These are phyloP conservation scores for Poa annua DNA, from an alignment of 176 grass and related monocot species.

Conservation along the genomic window DNA sequence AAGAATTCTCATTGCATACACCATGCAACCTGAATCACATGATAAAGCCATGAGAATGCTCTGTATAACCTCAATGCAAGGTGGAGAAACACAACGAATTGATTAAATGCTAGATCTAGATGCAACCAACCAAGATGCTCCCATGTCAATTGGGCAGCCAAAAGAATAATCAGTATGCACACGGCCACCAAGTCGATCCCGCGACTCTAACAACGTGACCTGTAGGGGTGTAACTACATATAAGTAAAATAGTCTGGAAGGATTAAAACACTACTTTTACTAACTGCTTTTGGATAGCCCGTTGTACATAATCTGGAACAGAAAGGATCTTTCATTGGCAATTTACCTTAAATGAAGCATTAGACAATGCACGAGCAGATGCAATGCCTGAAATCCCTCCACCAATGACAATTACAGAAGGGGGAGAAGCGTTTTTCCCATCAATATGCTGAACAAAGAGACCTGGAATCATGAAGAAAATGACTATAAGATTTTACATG, in stretches of 20 bases:
- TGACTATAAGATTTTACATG: neutral
- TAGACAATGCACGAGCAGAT: constrained; percentile 74
- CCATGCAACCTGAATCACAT: constrained; percentile 88
- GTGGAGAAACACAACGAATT: constrained; percentile 21
- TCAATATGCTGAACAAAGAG: constrained; percentile 77
- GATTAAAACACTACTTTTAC: neutral
- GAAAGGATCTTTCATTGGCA: neutral
- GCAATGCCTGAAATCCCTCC: constrained; percentile 96
- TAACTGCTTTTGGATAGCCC: neutral
- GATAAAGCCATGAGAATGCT: constrained; percentile 45
- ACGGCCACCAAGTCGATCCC: constrained; percentile 80
- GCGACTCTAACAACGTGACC: constrained; percentile 90
- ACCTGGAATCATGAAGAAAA: constrained; percentile 48
- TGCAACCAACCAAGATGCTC: constrained; percentile 89
- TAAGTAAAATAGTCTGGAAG: constrained; percentile 25
- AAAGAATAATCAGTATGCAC: constrained; percentile 97
- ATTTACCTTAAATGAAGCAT: constrained; percentile 89
- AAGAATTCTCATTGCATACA: constrained; percentile 96
- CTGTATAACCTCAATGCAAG: constrained; percentile 27
- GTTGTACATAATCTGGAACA: neutral
- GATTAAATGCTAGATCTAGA: neutral
- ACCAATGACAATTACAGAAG: constrained; percentile 94
- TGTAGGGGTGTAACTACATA: constrained; percentile 42
- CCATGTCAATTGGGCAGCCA: constrained; percentile 98
- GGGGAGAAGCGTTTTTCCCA: constrained; percentile 63